Evolutionary conservation across 169 alveolate species (phyloP).

Genomic region (Plasmodium gonderi): DNA sequence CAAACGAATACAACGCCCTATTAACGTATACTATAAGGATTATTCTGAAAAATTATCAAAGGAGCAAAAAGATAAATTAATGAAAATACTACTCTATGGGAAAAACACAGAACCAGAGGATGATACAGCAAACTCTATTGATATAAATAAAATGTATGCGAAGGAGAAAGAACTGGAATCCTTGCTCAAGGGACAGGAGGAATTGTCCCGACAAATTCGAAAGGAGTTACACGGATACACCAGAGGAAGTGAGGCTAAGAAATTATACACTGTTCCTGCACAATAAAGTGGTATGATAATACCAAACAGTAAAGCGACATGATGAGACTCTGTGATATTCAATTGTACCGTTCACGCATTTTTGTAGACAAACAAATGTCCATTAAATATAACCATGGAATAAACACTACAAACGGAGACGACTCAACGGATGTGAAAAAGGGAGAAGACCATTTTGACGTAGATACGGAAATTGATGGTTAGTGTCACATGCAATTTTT

Average conservation of each 20-base stretch:
- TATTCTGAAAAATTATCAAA: constrained; percentile 24
- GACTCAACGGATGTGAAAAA: not conserved
- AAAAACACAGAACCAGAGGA: not conserved
- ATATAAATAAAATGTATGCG: constrained; percentile 30
- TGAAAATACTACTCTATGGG: constrained; percentile 14
- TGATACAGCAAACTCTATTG: not conserved
- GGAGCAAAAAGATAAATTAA: constrained; percentile 33
- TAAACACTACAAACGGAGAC: not conserved
- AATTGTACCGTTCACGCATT: not conserved
- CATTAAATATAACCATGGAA: constrained; percentile 20
- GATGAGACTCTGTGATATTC: not conserved
- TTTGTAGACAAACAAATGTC: constrained; percentile 28
- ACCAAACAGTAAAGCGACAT: not conserved
- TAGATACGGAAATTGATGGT: constrained; percentile 46
- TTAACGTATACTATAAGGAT: constrained; percentile 57
- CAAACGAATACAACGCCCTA: constrained; percentile 36
- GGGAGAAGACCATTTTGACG: constrained; percentile 12
- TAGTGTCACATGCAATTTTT: not conserved
- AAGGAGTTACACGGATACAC: constrained; percentile 22
- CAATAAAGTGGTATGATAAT: not conserved
- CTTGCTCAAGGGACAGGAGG: constrained; percentile 18
- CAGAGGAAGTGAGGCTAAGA: constrained; percentile 9
- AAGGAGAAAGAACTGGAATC: constrained; percentile 10
- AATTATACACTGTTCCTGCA: not conserved
- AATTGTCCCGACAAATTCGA: not conserved